These are phyloP conservation scores for Botrytis paeoniae DNA, from an alignment of 2,329 filamentous ascomycete genomes.

Conservation along the genomic window DNA sequence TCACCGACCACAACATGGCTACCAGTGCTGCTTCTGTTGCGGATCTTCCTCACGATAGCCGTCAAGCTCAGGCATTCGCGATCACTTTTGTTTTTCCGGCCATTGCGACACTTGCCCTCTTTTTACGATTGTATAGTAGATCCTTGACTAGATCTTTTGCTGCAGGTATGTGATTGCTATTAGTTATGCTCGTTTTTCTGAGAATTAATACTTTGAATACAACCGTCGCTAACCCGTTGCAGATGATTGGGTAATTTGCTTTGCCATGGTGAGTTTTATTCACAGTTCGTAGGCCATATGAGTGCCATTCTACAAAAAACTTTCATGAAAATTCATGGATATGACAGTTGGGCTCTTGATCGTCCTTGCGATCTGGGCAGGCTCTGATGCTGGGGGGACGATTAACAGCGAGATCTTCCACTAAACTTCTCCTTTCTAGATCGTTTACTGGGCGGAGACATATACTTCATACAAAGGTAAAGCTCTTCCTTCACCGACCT, in stretches of 20 bases:
- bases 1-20: background rate
- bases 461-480: slow-evolving; percentile 4
- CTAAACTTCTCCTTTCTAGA: background rate
- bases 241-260: slow-evolving; percentile 15
- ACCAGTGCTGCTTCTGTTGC: background rate
- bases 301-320: background rate
- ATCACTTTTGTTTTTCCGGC: slow-evolving; percentile 2
- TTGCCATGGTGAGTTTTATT: slow-evolving; percentile 7
- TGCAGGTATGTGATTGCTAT: slow-evolving; percentile 28
- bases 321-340: background rate
- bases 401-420: background rate
- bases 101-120: slow-evolving; percentile 4
- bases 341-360: background rate
- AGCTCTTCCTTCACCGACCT: background rate
- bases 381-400: background rate
- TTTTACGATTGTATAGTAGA: slow-evolving; percentile 6
- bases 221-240: background rate
- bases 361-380: background rate
- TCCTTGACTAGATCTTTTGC: slow-evolving; percentile 11
- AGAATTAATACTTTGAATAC: background rate
- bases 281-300: background rate
- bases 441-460: slow-evolving; percentile 8
- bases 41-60: slow-evolving; percentile 9
- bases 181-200: slow-evolving; percentile 31
- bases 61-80: background rate